Conservation (phyloP, 768 basidiomycete genomes). For the Sporobolomyces phaffii region DNA sequence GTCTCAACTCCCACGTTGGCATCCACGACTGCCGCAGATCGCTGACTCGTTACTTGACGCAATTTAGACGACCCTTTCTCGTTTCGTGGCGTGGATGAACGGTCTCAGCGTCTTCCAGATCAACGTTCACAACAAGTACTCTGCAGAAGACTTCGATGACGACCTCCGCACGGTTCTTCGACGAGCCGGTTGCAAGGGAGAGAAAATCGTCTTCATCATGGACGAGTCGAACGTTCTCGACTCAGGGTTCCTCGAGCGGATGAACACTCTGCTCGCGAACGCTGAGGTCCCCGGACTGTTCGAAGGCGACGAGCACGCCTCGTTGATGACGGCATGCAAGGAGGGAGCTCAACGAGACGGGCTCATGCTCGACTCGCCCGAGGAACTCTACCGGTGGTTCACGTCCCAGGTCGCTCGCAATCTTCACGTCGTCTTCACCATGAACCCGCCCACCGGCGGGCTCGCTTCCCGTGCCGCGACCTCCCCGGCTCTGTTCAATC, state of each 20-base stretch:
- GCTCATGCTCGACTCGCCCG: slow-evolving; percentile 93
- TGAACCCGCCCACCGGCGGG: slow-evolving; percentile 96
- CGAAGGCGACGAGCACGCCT: slow-evolving; percentile 97
- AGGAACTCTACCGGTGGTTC: slow-evolving; percentile 97
- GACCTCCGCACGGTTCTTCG: slow-evolving; percentile 91
- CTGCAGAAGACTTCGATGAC: slow-evolving; percentile 96
- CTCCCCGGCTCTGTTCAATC: slow-evolving; percentile 95
- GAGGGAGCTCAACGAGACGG: slow-evolving; percentile 99
- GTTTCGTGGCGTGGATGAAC: slow-evolving; percentile 99
- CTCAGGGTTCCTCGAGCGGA: slow-evolving; percentile 97
- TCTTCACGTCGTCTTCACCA: slow-evolving; percentile 96
- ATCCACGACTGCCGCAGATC: no score
- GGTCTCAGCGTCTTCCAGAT: slow-evolving; percentile 98
- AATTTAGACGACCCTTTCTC: slow-evolving; percentile 81
- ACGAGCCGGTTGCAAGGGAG: slow-evolving; percentile 92
- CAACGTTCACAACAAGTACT: slow-evolving; percentile 99
- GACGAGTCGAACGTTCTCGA: slow-evolving; percentile 99
- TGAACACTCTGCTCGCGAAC: slow-evolving; percentile 98
- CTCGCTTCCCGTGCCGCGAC: slow-evolving; percentile 92
- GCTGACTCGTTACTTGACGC: background rate
- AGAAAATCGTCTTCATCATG: slow-evolving; percentile 99
- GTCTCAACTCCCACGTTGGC: slow-evolving; percentile 20
- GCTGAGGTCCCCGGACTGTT: slow-evolving; percentile 99
- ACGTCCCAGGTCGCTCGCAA: slow-evolving; percentile 97
- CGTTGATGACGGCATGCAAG: slow-evolving; percentile 98